phyloP scores from a whole-genome alignment of 2,329 filamentous ascomycete species.

The Nothomitra cinnamomea region DNA sequence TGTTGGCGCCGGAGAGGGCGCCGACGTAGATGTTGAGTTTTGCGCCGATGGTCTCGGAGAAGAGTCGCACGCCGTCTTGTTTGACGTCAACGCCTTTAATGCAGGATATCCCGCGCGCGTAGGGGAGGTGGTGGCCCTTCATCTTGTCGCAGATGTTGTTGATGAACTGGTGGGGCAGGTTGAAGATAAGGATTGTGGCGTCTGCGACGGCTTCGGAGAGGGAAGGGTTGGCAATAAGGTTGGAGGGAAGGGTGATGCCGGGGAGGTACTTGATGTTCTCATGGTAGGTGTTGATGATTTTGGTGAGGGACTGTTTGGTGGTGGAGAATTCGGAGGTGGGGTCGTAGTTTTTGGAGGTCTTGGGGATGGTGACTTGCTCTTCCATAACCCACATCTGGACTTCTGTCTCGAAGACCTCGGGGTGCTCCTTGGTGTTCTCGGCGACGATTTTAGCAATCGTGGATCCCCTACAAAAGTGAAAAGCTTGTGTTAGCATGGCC shows the following conservation, averaged over 20 bases:
- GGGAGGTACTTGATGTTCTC: conserved; percentile 98
- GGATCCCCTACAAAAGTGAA: conserved; percentile 50
- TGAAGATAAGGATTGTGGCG: conserved; percentile 86
- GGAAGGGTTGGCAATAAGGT: conserved; percentile 71
- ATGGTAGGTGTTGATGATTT: conserved; percentile 78
- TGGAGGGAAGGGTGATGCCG: conserved; percentile 64
- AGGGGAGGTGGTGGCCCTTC: conserved; percentile 77
- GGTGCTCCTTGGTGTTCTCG: conserved; percentile 69
- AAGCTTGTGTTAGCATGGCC: not conserved
- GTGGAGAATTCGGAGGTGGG: conserved; percentile 37
- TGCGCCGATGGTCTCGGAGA: conserved; percentile 87
- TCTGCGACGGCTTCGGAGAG: conserved; percentile 63
- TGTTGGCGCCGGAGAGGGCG: conserved; percentile 88
- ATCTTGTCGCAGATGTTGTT: conserved; percentile 69
- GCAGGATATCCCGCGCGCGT: conserved; percentile 84
- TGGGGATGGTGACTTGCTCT: conserved; percentile 62
- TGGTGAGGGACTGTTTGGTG: conserved; percentile 69
- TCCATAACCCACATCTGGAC: conserved; percentile 99
- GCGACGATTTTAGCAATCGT: conserved; percentile 95
- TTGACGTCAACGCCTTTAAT: conserved; percentile 96
- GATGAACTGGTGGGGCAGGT: conserved; percentile 93
- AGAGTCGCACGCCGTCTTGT: conserved; percentile 69
- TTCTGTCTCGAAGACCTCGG: conserved; percentile 66
- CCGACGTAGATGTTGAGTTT: conserved; percentile 91
- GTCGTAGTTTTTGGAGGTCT: conserved; percentile 58